phyloP scores from a whole-genome alignment of 1,139 yeast species.

The Zygotorulaspora mrakii region DNA sequence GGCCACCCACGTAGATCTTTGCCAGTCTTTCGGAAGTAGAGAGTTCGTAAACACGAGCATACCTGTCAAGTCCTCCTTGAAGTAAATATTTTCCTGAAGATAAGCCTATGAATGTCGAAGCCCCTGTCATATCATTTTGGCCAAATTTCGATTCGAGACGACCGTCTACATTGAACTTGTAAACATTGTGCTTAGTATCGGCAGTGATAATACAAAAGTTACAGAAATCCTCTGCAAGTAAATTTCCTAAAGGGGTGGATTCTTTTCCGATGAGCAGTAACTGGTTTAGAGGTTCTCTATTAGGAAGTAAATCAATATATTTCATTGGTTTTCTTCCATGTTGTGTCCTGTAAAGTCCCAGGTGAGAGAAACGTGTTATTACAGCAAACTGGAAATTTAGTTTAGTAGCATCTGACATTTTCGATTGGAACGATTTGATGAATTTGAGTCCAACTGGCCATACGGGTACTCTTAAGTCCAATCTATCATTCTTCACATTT shows the following conservation, averaged over 20 bases:
- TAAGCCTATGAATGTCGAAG: conserved; percentile 36
- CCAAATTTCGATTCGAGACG: conserved; percentile 42
- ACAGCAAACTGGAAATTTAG: conserved; percentile 47
- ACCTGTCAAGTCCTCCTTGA: conserved; percentile 84
- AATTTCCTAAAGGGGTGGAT: conserved; percentile 25
- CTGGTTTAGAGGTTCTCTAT: conserved; percentile 32
- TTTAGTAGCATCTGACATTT: conserved; percentile 29
- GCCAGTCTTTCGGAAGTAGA: conserved; percentile 55
- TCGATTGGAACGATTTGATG: conserved; percentile 34
- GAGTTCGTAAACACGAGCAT: conserved; percentile 69
- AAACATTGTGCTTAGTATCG: conserved; percentile 40
- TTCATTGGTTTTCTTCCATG: conserved; percentile 56
- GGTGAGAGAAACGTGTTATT: conserved; percentile 46
- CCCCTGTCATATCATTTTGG: conserved; percentile 45
- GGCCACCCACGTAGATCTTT: conserved; percentile 73
- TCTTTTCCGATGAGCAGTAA: conserved; percentile 19
- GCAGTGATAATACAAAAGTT: conserved; percentile 28
- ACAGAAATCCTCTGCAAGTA: conserved; percentile 16
- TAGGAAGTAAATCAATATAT: conserved; percentile 38
- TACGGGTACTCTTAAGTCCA: conserved; percentile 63
- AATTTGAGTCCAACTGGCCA: conserved; percentile 48
- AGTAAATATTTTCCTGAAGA: conserved; percentile 37
- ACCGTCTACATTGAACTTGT: conserved; percentile 49
- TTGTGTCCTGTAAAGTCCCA: conserved; percentile 57
- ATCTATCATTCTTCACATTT: conserved; percentile 63